Percentiles rank a stretch among this genome's conserved stretches.
phyloP scores from a whole-genome alignment of 2,329 filamentous ascomycete genomes.

The Colletotrichum costaricense region DNA sequence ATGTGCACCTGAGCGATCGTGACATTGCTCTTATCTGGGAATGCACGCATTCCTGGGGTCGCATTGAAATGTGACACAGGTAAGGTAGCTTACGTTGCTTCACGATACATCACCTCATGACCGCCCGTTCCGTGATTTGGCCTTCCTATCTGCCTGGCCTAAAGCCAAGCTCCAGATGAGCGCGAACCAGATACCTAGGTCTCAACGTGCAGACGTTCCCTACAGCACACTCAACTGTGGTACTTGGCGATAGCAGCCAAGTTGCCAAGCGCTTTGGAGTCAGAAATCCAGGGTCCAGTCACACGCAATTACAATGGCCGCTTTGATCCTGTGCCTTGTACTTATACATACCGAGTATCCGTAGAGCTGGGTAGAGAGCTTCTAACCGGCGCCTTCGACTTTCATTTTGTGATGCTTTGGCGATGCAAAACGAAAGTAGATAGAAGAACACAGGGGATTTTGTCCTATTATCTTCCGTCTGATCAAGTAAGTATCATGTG shows the following conservation, averaged over 20 bases:
- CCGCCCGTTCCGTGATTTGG: background rate
- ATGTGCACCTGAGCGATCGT: background rate
- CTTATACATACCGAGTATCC: background rate
- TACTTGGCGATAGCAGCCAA: constrained; percentile 5
- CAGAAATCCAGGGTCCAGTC: constrained; percentile 17
- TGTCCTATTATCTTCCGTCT: background rate
- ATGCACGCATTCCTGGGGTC: background rate
- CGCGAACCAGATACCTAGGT: background rate
- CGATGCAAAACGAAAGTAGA: background rate
- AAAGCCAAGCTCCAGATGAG: constrained; percentile 23
- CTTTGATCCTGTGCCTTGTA: background rate
- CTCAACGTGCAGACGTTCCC: background rate
- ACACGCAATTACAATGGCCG: constrained; percentile 4
- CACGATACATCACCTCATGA: background rate
- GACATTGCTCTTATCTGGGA: background rate
- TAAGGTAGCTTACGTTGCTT: background rate
- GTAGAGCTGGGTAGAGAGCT: background rate
- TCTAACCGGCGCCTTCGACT: background rate
- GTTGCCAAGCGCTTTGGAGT: background rate
- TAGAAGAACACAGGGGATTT: background rate
- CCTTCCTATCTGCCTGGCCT: background rate
- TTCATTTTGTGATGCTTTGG: background rate
- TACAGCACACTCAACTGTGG: background rate
- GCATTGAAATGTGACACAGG: background rate
- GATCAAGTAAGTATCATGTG: background rate